Evolutionary conservation across 768 basidiomycete genomes (phyloP).

Genomic region (Tylopilus sp.): DNA sequence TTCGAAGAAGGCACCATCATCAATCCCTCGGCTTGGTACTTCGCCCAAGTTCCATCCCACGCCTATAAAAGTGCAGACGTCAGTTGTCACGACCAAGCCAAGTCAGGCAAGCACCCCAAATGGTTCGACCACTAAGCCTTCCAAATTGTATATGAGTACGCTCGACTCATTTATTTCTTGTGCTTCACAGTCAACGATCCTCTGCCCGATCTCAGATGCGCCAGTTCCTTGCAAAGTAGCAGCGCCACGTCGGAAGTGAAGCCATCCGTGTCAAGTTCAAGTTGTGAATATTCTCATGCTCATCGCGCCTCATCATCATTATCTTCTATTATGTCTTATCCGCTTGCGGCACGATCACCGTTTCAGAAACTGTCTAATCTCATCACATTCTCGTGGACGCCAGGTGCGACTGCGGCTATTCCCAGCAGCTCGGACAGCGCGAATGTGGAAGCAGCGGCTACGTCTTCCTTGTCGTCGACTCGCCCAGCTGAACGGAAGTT

Average conservation of each 20-base stretch:
- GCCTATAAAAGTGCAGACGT: constrained; percentile 37
- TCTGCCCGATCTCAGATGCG: constrained; percentile 37
- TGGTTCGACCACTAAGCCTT: constrained; percentile 61
- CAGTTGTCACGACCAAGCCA: constrained; percentile 27
- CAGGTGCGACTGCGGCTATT: constrained; percentile 33
- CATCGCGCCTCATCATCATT: constrained; percentile 38
- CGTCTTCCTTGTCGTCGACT: constrained; percentile 10
- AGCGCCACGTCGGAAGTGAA: constrained; percentile 29
- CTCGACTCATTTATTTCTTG: constrained; percentile 48
- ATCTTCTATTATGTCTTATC: constrained; percentile 49
- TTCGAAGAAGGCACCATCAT: constrained; percentile 53
- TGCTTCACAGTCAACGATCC: constrained; percentile 33
- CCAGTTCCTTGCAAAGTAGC: constrained; percentile 27
- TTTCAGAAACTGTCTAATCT: constrained; percentile 60
- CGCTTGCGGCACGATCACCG: constrained; percentile 54
- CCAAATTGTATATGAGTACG: constrained; percentile 50
- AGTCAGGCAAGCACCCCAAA: constrained; percentile 36
- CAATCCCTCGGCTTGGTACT: constrained; percentile 57
- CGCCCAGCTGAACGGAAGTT: constrained; percentile 34
- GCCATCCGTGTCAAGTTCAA: constrained; percentile 5
- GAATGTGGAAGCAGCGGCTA: constrained; percentile 8
- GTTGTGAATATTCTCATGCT: constrained; percentile 26
- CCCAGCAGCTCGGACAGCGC: constrained; percentile 14
- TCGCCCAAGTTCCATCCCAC: constrained; percentile 33
- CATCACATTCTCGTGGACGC: constrained; percentile 53